A percentile compares a stretch with the other conserved stretches of the same genome.
Conservation (phyloP, 164 flowering plant species). For the Stephania yunnanensis region DNA sequence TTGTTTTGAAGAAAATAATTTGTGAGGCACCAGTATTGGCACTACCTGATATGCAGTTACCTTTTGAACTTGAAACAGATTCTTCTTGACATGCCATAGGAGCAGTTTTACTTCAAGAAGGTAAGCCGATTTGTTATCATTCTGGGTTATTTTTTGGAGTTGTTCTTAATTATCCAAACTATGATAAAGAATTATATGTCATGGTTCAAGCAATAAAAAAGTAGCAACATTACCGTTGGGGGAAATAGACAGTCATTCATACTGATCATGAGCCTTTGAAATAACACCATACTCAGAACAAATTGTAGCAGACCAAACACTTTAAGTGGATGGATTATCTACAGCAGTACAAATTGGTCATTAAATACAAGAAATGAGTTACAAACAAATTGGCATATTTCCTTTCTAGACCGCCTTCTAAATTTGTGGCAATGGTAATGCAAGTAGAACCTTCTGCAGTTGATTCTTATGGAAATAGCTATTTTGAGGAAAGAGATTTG, state of each 20-base stretch:
- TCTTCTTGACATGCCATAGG: conserved; percentile 2
- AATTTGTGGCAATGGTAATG: no score
- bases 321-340: no score
- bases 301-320: no score
- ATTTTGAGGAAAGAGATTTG: no score
- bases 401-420: no score
- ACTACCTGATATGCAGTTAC: not conserved
- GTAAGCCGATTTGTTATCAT: conserved; percentile 1
- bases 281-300: not conserved
- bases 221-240: not conserved
- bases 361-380: no score
- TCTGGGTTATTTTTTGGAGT: not conserved
- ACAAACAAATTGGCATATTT: no score
- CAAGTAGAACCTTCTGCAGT: no score
- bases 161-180: not conserved
- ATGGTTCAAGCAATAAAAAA: not conserved
- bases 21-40: no score
- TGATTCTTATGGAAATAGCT: no score
- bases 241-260: not conserved
- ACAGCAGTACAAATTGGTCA: no score
- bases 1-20: not conserved
- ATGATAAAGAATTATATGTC: conserved; percentile 4
- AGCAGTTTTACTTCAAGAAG: not conserved
- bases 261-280: not conserved
- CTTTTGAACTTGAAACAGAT: conserved; percentile 5